Base-by-base conservation (phyloP, 2,329 filamentous ascomycete species). In the Verticillium klebahnii region DNA sequence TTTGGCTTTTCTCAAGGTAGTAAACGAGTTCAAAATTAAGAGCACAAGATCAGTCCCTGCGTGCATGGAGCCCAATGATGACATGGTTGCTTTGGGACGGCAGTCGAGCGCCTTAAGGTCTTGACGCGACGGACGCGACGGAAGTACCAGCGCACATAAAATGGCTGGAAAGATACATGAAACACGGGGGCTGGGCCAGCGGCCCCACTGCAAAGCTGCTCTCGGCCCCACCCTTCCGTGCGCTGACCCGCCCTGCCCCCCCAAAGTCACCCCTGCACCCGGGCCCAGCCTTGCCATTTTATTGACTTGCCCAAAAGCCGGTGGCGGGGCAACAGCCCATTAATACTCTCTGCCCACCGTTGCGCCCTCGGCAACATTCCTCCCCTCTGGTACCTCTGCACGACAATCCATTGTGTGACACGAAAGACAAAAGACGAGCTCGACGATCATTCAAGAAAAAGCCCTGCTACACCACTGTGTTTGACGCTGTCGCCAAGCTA, bases 291-390 rank as follows among this genome's bases (percentile, higher is more conserved):
- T 72, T 69, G 69, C 69, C 61, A 67, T 67, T 71, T 67, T 75
- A 72, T 75, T 75, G 73, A 75, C 73, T 70, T 62, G 58, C 25
- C 23, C 61, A 63, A 74, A 75, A 70, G 62, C 64, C 61, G 74
- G 77, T 82, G 79, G 79, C 79, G 75, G 78, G 79, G 78, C 78
- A 81, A 80, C 79, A 70, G 69, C 64, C 66, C 67, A 64, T 74
- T 78, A 78, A 56, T 56, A 56, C 54, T 56, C 54, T 56, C 29
- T 56, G 54, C 29, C 45, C 45, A 52, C 45, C 45, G 19, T 25
- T 52, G n/a, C 11, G 45, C 45, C 45, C 17, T 52, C 45, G 12
- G 19, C n/a, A 23, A 14, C 45, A 52, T 52, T 52, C 45, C 45
- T 52, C 45, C 23, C 45, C 19, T 52, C 45, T 52, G 45, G 19